These are phyloP conservation scores for Saksenaea oblongispora DNA, from an alignment of 371 early-diverging fungal genomes.

Conservation along the genomic window DNA sequence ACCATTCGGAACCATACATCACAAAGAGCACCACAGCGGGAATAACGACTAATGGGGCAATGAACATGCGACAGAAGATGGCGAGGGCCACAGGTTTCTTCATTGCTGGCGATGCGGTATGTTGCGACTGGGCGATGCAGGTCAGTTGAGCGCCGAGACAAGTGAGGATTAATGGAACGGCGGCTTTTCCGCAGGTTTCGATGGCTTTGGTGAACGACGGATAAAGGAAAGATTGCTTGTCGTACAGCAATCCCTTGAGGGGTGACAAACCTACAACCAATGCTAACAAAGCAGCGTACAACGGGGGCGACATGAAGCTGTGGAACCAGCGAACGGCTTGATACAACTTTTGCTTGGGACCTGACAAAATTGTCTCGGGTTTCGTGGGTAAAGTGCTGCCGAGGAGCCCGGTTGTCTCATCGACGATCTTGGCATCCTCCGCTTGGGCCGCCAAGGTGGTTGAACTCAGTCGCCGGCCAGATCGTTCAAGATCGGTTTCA, in stretches of 20 bases:
- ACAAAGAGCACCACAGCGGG: conserved; percentile 48
- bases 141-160: conserved; percentile 72
- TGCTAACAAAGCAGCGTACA: conserved; percentile 62
- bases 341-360: not conserved
- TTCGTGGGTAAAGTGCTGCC: too few relatives aligned
- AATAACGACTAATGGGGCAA: conserved; percentile 47
- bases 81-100: conserved; percentile 36
- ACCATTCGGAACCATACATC: conserved; percentile 28
- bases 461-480: conserved; percentile 19
- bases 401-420: conserved; percentile 8
- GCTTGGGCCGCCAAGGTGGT: conserved; percentile 18
- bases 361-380: too few relatives aligned
- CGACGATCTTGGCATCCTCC: conserved; percentile 9
- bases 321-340: conserved; percentile 11
- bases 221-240: conserved; percentile 52
- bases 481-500: conserved; percentile 1
- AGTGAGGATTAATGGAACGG: conserved; percentile 71
- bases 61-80: conserved; percentile 48
- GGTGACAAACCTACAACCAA: conserved; percentile 59
- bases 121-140: conserved; percentile 27
- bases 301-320: conserved; percentile 63
- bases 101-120: conserved; percentile 13
- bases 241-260: conserved; percentile 52
- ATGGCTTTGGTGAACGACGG: conserved; percentile 63
- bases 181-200: conserved; percentile 65